Conservation (phyloP, 192 early-diverging fungal species). For the Mortierella hygrophila region DNA sequence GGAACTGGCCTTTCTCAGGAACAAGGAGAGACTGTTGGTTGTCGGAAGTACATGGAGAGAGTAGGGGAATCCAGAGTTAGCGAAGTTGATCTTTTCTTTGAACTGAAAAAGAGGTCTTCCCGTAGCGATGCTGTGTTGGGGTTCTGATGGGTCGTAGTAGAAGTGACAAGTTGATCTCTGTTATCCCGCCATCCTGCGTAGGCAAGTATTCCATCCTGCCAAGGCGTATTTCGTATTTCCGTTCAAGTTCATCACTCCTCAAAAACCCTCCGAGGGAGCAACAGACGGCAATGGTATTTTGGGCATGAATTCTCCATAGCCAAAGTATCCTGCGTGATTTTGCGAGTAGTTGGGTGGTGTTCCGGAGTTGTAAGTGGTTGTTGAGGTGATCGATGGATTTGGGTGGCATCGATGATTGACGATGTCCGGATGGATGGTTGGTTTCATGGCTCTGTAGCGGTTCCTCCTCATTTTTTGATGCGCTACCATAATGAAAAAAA, state of each 20-base stretch:
- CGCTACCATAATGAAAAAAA: slow-evolving; percentile 43
- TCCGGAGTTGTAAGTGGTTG: background rate
- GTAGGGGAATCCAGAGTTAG: slow-evolving; percentile 39
- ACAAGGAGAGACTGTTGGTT: slow-evolving; percentile 85
- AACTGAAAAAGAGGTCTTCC: background rate
- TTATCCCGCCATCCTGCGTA: background rate
- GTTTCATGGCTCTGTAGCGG: background rate
- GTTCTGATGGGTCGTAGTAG: background rate
- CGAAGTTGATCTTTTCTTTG: background rate
- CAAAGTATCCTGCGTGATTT: background rate
- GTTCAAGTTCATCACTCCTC: background rate
- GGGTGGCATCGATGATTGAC: background rate
- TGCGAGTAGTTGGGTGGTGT: background rate
- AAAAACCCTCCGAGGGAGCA: background rate
- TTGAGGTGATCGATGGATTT: background rate
- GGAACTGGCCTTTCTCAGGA: slow-evolving; percentile 93
- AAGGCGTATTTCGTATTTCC: background rate
- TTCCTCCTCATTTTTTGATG: slow-evolving; percentile 2
- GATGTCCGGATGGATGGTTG: slow-evolving; percentile 27
- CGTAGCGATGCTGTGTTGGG: background rate
- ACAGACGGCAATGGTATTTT: background rate
- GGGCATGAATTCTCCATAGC: slow-evolving; percentile 2
- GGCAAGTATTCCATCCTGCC: background rate
- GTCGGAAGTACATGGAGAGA: background rate
- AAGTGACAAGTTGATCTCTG: background rate